These are phyloP conservation scores for Cyberlindnera americana DNA, from an alignment of 805 yeast species.

Conservation along the genomic window DNA sequence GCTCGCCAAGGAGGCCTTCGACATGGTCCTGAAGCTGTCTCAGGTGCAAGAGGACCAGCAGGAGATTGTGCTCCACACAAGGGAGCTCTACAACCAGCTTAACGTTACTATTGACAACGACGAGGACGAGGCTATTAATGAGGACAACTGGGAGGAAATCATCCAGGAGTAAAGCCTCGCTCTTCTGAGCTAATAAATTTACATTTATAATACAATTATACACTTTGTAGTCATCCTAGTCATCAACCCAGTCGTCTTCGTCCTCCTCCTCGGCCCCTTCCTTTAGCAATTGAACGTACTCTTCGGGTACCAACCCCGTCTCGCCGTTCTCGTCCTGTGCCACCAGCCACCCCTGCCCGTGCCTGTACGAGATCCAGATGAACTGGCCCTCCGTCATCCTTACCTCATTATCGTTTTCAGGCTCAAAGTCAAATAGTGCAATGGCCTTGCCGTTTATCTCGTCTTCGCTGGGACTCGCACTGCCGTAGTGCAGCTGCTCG, in stretches of 20 bases:
- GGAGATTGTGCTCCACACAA: conserved; percentile 55
- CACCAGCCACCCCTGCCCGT: conserved; percentile 98
- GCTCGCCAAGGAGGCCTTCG: conserved; percentile 12
- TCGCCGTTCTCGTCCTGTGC: conserved; percentile 76
- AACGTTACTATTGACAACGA: conserved; percentile 58
- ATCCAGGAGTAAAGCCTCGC: conserved; percentile 32
- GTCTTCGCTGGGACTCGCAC: conserved; percentile 16
- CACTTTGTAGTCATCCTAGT: too few relatives aligned
- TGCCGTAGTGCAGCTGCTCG: conserved; percentile 66
- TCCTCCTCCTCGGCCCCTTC: neutral
- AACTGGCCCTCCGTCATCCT: conserved; percentile 74
- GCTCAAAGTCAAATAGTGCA: conserved; percentile 84
- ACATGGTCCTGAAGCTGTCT: conserved; percentile 15
- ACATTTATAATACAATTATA: too few relatives aligned
- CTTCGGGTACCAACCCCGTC: conserved; percentile 94
- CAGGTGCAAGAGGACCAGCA: conserved; percentile 43
- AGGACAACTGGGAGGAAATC: conserved; percentile 50
- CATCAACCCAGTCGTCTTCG: conserved; percentile 27
- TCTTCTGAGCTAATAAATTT: too few relatives aligned
- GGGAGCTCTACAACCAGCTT: conserved; percentile 46
- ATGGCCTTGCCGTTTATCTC: conserved; percentile 63
- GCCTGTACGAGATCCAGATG: conserved; percentile 82
- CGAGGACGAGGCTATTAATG: conserved; percentile 32
- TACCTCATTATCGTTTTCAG: conserved; percentile 94
- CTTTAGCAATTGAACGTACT: conserved; percentile 62